Conservation (phyloP, 176 grass and related monocot genomes). For the Microstegium vimineum region DNA sequence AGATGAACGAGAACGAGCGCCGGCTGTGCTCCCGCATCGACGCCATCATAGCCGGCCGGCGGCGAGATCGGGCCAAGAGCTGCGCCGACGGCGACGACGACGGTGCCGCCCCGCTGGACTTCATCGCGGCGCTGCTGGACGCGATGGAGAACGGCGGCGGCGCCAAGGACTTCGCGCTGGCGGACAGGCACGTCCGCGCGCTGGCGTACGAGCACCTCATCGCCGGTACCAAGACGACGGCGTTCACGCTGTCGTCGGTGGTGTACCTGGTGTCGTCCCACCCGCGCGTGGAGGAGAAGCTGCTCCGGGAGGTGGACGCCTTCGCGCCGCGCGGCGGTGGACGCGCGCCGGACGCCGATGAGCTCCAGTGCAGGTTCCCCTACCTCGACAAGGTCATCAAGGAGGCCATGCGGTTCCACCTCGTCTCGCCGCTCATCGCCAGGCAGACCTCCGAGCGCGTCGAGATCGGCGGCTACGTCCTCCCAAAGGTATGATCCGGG, state of each 20-base stretch:
- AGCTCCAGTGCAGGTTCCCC: conserved; percentile 59
- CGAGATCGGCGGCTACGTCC: conserved; percentile 61
- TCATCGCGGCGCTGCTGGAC: conserved; percentile 70
- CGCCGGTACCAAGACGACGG: conserved; percentile 93
- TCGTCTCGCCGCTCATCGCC: conserved; percentile 82
- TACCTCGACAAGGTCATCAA: conserved; percentile 97
- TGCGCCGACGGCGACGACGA: neutral
- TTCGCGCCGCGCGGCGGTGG: conserved; percentile 27
- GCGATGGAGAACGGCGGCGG: conserved; percentile 37
- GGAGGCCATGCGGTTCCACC: conserved; percentile 84
- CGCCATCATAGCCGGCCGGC: conserved; percentile 50
- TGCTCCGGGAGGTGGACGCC: conserved; percentile 67
- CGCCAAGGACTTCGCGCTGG: conserved; percentile 38
- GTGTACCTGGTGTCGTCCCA: conserved; percentile 79
- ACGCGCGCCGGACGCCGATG: conserved; percentile 42
- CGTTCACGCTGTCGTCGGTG: conserved; percentile 81
- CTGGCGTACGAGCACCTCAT: conserved; percentile 92
- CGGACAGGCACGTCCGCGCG: conserved; percentile 65
- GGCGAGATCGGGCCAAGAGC: conserved; percentile 28
- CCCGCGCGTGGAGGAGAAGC: conserved; percentile 68
- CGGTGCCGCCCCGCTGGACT: conserved; percentile 34
- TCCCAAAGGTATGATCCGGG: conserved; percentile 54
- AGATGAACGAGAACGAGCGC: conserved; percentile 61
- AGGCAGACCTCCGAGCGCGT: conserved; percentile 80
- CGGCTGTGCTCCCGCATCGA: conserved; percentile 71